Conservation (phyloP, 2,329 filamentous ascomycete species). For the Fusarium penzigii region DNA sequence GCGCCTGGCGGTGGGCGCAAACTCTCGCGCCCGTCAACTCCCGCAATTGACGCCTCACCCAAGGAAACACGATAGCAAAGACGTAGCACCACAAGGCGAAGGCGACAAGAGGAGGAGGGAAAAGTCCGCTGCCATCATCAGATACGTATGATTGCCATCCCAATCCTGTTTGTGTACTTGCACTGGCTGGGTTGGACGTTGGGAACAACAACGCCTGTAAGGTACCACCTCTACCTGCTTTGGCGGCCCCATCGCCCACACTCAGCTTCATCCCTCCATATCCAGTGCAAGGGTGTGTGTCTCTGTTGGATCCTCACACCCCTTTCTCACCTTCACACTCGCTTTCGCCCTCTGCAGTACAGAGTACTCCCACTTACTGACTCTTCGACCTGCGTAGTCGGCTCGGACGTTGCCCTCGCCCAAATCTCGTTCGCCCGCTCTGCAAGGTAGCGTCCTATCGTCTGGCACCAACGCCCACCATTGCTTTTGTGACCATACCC, state of each 20-base stretch:
- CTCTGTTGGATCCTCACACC: neutral
- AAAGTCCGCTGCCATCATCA: too few species aligned
- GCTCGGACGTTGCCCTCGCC: neutral
- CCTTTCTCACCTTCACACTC: neutral
- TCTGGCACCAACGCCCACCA: too few species aligned
- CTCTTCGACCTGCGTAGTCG: constrained; percentile 2
- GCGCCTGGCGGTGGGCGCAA: too few species aligned
- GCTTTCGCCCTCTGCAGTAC: constrained; percentile 1
- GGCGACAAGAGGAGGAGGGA: too few species aligned
- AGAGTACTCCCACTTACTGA: constrained; percentile 1
- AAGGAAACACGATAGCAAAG: too few species aligned
- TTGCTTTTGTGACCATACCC: too few species aligned
- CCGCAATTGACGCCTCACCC: too few species aligned
- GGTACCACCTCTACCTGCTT: constrained; percentile 1
- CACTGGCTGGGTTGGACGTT: neutral
- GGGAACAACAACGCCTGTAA: constrained; percentile 4
- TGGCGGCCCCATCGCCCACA: too few species aligned
- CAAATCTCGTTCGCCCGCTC: constrained; percentile 14
- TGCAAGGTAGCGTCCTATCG: neutral
- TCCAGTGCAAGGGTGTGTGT: constrained; percentile 5
- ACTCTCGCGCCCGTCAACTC: too few species aligned
- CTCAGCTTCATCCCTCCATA: constrained; percentile 1
- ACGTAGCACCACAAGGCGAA: too few species aligned
- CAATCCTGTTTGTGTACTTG: neutral
- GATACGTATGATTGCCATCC: too few species aligned